Conservation (phyloP, 225 moss, liverwort and hornwort species). For the Lunularia cruciata region DNA sequence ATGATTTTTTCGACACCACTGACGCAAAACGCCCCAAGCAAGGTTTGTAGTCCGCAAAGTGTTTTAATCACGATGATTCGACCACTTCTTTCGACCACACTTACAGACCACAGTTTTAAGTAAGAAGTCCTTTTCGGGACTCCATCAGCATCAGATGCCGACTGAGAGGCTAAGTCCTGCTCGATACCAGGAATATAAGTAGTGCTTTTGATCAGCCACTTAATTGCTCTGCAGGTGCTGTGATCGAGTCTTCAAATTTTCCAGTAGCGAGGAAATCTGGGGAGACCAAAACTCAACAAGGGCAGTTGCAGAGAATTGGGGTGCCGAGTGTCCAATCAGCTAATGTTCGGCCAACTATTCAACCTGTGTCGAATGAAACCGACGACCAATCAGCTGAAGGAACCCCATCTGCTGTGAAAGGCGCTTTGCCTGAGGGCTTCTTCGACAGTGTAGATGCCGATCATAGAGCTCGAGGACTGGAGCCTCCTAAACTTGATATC, state of each 20-base stretch:
- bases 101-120: too few species aligned
- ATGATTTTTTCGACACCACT: slow-evolving; percentile 32
- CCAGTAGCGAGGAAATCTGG: background rate
- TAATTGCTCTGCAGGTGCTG: too few species aligned
- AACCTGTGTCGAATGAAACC: background rate
- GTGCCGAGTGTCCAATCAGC: background rate
- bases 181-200: too few species aligned
- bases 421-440: slow-evolving; percentile 80
- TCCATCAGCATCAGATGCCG: background rate
- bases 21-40: slow-evolving; percentile 28
- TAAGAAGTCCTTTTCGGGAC: too few species aligned
- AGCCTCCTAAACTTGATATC: slow-evolving; percentile 80
- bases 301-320: slow-evolving; percentile 6
- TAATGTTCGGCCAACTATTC: slow-evolving; percentile 4
- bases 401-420: slow-evolving; percentile 26
- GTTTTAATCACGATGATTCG: background rate
- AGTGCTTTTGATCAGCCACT: too few species aligned
- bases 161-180: too few species aligned
- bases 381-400: slow-evolving; percentile 4
- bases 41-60: slow-evolving; percentile 23
- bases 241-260: slow-evolving; percentile 3
- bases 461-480: slow-evolving; percentile 87
- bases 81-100: background rate
- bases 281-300: background rate
- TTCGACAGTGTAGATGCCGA: slow-evolving; percentile 93